Conservation (phyloP, 176 grass and related monocot genomes). For the Themeda triandra region DNA sequence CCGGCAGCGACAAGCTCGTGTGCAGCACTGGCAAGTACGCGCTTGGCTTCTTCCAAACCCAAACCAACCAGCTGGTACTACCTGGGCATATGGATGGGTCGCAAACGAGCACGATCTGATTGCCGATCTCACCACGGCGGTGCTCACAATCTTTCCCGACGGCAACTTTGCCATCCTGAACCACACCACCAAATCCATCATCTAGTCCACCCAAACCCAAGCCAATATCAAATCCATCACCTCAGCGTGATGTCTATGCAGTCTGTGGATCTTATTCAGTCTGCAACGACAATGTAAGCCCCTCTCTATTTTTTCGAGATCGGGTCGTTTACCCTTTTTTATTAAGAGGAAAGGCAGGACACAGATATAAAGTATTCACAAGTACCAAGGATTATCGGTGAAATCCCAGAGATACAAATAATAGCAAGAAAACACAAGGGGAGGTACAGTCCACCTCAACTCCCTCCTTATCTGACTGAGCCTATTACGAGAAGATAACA, state of each 20-base stretch:
- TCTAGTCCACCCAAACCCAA: slow-evolving; percentile 33
- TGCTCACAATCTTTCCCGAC: slow-evolving; percentile 26
- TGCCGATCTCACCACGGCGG: neutral
- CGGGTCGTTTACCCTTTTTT: too few relatives aligned
- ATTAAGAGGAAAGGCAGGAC: too few relatives aligned
- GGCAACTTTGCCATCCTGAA: slow-evolving; percentile 45
- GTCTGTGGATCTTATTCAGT: slow-evolving; percentile 50
- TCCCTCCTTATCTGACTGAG: too few relatives aligned
- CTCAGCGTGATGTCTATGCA: slow-evolving; percentile 41
- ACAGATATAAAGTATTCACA: too few relatives aligned
- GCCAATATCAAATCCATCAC: neutral
- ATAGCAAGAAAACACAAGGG: too few relatives aligned
- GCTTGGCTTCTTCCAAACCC: slow-evolving; percentile 52
- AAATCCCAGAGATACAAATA: too few relatives aligned
- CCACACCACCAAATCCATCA: neutral
- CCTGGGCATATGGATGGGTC: slow-evolving; percentile 53
- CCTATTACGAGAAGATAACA: too few relatives aligned
- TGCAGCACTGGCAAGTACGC: slow-evolving; percentile 41
- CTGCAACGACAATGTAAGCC: slow-evolving; percentile 27
- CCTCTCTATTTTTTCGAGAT: too few relatives aligned
- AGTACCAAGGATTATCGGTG: too few relatives aligned
- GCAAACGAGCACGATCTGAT: slow-evolving; percentile 34
- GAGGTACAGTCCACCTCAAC: too few relatives aligned
- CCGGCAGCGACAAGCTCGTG: slow-evolving; percentile 8
- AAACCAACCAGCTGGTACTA: slow-evolving; percentile 20